Evolutionary conservation across 257 asterid species (phyloP), one percentile per base, ranked within the genome.

Genomic region (Coffea eugenioides): DNA sequence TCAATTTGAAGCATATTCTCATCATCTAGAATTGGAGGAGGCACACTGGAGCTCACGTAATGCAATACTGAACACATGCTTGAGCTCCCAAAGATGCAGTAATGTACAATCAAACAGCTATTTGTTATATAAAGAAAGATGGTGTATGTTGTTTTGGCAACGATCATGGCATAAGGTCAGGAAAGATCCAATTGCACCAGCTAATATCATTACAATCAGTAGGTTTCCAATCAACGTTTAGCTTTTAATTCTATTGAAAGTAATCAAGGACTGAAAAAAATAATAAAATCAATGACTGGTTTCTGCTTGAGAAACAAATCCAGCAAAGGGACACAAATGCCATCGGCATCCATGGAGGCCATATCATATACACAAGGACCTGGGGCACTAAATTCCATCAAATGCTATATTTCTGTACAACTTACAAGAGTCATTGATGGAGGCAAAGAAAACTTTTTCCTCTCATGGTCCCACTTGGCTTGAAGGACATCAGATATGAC

Each of bases 351-450:
- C 52, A 64, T 36, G 3, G 64, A 51, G 49, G 16, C 9, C 14
- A 11, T 18, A 4, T 36, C 20, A 49, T 61, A 45, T 21, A 8
- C 54, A 46, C 21, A 41, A 41, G 8, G 46, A 8, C 36, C 25
- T 5, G 1, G 43, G 21, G 48, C 39, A 65, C 68, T 39, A 61
- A 67, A 59, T 36, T 46, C 31, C 65, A 41, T 14, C 27, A 41
- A 80, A 46, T 23, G 25, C 25, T 34, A 51, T 14, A n/a, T n/a
- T 23, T 68, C 39, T 48, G 27, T 59, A 69, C n/a, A 68, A 91
- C 98, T 88, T 90, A 96, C 98, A 66, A 96, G 90, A 73, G 97
- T 89, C 98, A 94, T 91, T 91, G 90, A 77, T n/a, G 99, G 99
- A 82, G 98, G 99, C 87, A 96, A 86, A 6, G 91, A 88, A 83